Evolutionary conservation across 345 rosid species (phyloP).

Genomic region (Heritiera fomes): DNA sequence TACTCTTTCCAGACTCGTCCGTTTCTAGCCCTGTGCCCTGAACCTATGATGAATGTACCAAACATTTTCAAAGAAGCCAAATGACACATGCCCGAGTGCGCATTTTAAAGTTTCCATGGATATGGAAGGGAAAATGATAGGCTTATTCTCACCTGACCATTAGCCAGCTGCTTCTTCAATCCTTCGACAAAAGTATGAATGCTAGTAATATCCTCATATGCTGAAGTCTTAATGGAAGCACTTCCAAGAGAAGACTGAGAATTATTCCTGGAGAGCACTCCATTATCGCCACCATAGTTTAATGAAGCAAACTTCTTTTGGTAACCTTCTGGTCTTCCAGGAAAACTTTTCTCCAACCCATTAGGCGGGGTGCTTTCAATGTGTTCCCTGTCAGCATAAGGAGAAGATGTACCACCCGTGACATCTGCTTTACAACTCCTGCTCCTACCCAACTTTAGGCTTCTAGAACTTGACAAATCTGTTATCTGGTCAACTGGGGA

Average conservation of each 20-base stretch:
- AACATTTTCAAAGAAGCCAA: slow-evolving; percentile 20
- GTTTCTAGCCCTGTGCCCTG: slow-evolving; percentile 34
- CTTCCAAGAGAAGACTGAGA: slow-evolving; percentile 79
- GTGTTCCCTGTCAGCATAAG: slow-evolving; percentile 27
- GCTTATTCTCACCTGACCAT: slow-evolving; percentile 41
- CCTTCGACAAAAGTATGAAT: slow-evolving; percentile 79
- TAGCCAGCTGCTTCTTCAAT: slow-evolving; percentile 55
- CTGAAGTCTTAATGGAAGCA: slow-evolving; percentile 56
- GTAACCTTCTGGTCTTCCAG: slow-evolving; percentile 66
- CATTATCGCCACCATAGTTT: slow-evolving; percentile 36
- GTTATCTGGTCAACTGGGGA: slow-evolving; percentile 30
- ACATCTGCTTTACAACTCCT: slow-evolving; percentile 58
- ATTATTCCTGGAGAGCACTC: slow-evolving; percentile 57
- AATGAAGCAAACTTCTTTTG: slow-evolving; percentile 43
- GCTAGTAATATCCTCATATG: slow-evolving; percentile 71
- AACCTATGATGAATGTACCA: slow-evolving; percentile 23
- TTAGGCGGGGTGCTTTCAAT: slow-evolving; percentile 64
- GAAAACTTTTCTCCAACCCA: slow-evolving; percentile 53
- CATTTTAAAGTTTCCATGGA: not conserved
- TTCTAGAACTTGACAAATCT: slow-evolving; percentile 52
- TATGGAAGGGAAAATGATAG: not conserved
- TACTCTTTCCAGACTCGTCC: slow-evolving; percentile 39
- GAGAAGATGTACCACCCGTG: slow-evolving; percentile 42
- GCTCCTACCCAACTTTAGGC: slow-evolving; percentile 48
- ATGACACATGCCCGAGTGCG: not conserved